Evolutionary conservation across 306 rosid genomes (phyloP), one percentile per base, ranked within the genome.

Genomic region (Acacia crassicarpa): DNA sequence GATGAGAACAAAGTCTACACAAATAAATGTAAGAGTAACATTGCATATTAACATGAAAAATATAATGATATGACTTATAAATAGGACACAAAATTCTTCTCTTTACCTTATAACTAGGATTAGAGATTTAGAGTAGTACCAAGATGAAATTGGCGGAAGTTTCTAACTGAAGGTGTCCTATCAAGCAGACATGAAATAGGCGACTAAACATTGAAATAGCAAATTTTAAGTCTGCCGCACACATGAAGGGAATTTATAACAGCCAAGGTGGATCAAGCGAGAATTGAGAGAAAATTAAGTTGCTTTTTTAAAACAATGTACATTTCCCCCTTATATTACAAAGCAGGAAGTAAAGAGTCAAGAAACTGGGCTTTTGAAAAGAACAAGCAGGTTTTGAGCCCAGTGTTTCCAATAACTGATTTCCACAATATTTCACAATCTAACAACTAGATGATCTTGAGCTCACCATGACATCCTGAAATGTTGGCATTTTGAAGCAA

Each of bases 311-410:
- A 71, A 71, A 71, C 22, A 22, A 22, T 13, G 40, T 45, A 56
- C 75, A 71, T 8, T 44, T 20, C 17, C 40, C 75, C 23, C 38
- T 71, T 25, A 5, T 43, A 43, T 20, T 69, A 69, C 74, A 69
- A 43, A 69, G 74, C 35, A 71, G 7, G 9, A 3, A 41, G 25
- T 1, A 1, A 19, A 53, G 59, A 11, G 41, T 10, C 74, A 69
- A 69, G 74, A 59, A 86, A 81, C 83, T 68, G 54, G 76, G 71
- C 58, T 77, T 83, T 75, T 77, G 56, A 73, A 78, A 30, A 23
- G 43, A 77, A 78, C 81, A 81, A 68, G 70, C 76, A 84, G 61
- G 45, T 46, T 75, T 68, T 59, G 77, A 74, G 72, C 72, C 72
- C 65, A 73, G 81, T 62, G 32, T 70, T 78, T 75, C 75, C 53